Percentiles rank a stretch among this genome's conserved stretches.
Conservation (phyloP, 768 basidiomycete species). For the Mycena sanguinolenta region DNA sequence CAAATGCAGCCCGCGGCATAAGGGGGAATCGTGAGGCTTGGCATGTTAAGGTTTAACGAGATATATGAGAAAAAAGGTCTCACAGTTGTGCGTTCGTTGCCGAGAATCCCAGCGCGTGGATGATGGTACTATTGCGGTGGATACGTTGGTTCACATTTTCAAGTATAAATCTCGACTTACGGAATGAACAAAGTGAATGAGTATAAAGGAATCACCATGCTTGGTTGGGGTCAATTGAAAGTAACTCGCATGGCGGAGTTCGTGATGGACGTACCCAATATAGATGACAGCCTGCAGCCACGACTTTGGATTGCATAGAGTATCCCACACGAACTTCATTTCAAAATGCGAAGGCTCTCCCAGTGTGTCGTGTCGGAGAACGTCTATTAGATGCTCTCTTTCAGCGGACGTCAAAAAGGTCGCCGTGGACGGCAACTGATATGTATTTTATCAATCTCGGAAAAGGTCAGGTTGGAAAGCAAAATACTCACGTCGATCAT, state of each 20-base stretch:
- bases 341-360: constrained; percentile 51
- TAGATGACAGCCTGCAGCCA: constrained; percentile 44
- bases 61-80: neutral
- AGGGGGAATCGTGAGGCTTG: constrained; percentile 50
- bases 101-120: constrained; percentile 56
- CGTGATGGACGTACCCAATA: constrained; percentile 42
- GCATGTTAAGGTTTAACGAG: neutral
- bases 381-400: constrained; percentile 45
- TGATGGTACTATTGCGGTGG: constrained; percentile 40
- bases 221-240: constrained; percentile 8
- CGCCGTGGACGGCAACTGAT: constrained; percentile 60
- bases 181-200: constrained; percentile 54
- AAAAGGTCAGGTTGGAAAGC: neutral
- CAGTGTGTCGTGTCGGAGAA: constrained; percentile 43
- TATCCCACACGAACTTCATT: constrained; percentile 50
- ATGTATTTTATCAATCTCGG: neutral
- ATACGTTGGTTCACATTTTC: neutral
- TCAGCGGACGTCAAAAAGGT: constrained; percentile 55
- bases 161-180: constrained; percentile 6
- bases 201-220: constrained; percentile 43
- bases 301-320: constrained; percentile 45
- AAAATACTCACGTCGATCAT: constrained; percentile 51
- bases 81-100: constrained; percentile 53
- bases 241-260: neutral
- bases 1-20: constrained; percentile 47